Evolutionary conservation across 2,329 filamentous ascomycete species (phyloP).

Genomic region (Clonostachys sp.): DNA sequence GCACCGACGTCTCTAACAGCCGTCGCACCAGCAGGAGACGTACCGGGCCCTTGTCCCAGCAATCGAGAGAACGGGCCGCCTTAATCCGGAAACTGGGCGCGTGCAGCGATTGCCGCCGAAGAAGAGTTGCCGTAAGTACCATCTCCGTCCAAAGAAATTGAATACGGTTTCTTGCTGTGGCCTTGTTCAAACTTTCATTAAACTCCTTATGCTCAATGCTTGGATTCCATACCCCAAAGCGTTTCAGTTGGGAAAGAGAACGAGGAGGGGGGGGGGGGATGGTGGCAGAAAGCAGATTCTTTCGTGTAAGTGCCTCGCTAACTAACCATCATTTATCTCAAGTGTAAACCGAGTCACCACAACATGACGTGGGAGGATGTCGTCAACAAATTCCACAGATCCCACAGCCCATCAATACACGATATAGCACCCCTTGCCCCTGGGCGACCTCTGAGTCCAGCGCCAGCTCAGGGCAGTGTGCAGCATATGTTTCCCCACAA

Average conservation of each 20-base stretch:
- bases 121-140: constrained; percentile 53
- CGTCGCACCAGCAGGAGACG: constrained; percentile 53
- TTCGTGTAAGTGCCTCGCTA: no score
- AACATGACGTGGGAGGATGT: constrained; percentile 59
- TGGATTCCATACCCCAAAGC: no score
- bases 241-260: no score
- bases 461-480: constrained; percentile 26
- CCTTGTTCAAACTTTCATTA: no score
- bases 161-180: no score
- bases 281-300: no score
- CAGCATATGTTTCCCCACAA: constrained; percentile 35
- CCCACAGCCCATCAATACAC: constrained; percentile 44
- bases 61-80: constrained; percentile 54
- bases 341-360: constrained; percentile 57
- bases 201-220: no score
- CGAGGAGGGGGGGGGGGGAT: no score
- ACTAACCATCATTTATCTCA: constrained; percentile 4
- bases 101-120: constrained; percentile 49
- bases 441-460: constrained; percentile 41
- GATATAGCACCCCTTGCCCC: constrained; percentile 38
- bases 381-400: constrained; percentile 46
- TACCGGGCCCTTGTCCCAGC: constrained; percentile 53
- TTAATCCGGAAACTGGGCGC: constrained; percentile 56
- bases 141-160: background rate
- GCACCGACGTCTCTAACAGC: constrained; percentile 45